Base-by-base conservation (phyloP, 371 early-diverging fungal genomes). In the Mucor velutinosus region DNA sequence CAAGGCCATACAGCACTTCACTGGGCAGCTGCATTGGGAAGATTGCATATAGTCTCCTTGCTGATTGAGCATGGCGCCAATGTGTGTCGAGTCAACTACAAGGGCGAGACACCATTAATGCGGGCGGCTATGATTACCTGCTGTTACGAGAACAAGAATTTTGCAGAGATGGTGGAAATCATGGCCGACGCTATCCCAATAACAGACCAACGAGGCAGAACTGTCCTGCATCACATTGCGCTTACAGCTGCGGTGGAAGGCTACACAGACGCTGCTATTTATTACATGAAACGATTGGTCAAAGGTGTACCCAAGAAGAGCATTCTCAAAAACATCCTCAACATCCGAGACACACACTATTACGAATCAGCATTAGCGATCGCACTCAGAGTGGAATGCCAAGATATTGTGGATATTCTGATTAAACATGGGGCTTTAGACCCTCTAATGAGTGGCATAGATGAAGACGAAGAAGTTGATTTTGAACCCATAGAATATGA, bases 221-320 rank as follows among this genome's bases (percentile, higher is more conserved):
- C 94, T 0, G 85, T 96, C 2, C 77, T 98, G 11, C 98, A 98
- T 71, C 97, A 98, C 70, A 91, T 93, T 25, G 91, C 91, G 0
- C 67, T 92, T 2, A 87, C 92, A 17, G 79, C 87, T 23, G 77
- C 81, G 2, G 80, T 80, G 10, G 82, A 88, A 21, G 91, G 91
- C 0, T 83, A 92, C 27, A 77, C 81, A 10, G 71, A 81, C 21
- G 89, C 93, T 3, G 85, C 90, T 5, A 65, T 85, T 35, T 95
- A 94, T 66, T 96, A 96, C 71, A 84, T 93, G 80, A 91, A 93
- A 43, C 88, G 92, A 61, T 37, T 93, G 19, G 67, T 94, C 17
- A 87, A 87, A 15, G 67, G 58, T 2, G 47, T 70, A 1, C 64
- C 58, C 17, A 65, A 68, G 15, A 67, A 69, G 33, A 66, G 58